These are phyloP conservation scores for Ceratocystis colombiana DNA, from an alignment of 2,329 filamentous ascomycete species.

Conservation along the genomic window DNA sequence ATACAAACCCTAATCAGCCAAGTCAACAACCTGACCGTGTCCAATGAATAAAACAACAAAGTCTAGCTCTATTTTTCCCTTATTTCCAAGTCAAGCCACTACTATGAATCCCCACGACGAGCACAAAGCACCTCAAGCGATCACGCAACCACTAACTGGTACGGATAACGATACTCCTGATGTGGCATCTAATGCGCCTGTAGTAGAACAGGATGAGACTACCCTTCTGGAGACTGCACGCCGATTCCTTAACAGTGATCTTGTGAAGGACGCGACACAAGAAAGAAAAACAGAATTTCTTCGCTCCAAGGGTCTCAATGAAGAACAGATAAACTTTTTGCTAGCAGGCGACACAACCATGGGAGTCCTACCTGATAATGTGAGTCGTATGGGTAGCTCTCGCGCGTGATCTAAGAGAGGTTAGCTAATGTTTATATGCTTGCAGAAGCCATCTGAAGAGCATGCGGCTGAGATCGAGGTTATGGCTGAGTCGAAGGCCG, in stretches of 20 bases:
- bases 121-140: not conserved
- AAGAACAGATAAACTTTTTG: constrained; percentile 57
- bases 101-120: constrained; percentile 15
- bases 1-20: not conserved
- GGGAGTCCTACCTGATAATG: not conserved
- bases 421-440: not conserved
- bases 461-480: not conserved
- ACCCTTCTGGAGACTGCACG: constrained; percentile 51
- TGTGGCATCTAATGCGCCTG: constrained; percentile 6
- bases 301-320: constrained; percentile 60
- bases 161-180: constrained; percentile 12
- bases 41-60: not conserved
- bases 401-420: not conserved
- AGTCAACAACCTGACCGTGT: constrained; percentile 8
- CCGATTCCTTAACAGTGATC: constrained; percentile 64
- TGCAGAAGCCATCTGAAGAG: not conserved
- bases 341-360: constrained; percentile 34
- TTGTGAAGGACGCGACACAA: constrained; percentile 56
- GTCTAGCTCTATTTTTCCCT: not conserved
- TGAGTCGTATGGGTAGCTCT: not conserved
- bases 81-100: constrained; percentile 12
- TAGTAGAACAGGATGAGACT: not conserved
- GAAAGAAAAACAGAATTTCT: constrained; percentile 70
- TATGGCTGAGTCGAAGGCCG: not conserved
- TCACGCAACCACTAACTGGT: constrained; percentile 4